Conservation (phyloP, 495 filamentous ascomycete genomes). For the Tuber melanosporum region DNA sequence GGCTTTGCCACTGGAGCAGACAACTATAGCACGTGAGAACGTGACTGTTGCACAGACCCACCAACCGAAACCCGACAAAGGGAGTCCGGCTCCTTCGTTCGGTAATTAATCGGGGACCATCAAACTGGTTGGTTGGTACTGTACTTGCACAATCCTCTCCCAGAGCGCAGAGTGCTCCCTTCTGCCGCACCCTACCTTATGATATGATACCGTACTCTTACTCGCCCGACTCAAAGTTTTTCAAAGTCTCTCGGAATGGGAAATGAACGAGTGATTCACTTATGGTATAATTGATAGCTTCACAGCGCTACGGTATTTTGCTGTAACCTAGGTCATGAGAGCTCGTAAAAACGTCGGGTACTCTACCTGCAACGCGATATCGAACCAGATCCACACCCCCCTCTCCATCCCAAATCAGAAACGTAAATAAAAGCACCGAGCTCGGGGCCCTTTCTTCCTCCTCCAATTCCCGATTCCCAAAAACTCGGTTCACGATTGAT, state of each 20-base stretch:
- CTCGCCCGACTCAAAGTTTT: no score
- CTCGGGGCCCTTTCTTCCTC: background rate
- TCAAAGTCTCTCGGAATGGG: no score
- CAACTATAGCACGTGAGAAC: background rate
- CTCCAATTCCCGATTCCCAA: background rate
- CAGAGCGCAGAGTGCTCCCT: no score
- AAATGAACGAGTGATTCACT: background rate
- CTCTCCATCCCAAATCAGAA: background rate
- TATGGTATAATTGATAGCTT: no score
- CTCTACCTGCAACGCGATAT: background rate
- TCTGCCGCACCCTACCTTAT: background rate
- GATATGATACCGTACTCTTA: background rate
- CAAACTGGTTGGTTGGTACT: background rate
- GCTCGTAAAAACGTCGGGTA: no score
- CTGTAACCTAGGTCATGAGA: no score
- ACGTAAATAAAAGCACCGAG: background rate
- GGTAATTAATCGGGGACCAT: background rate
- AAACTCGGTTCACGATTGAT: constrained; percentile 2
- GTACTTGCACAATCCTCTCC: background rate
- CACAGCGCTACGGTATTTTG: no score
- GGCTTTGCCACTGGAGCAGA: background rate
- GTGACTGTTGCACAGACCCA: background rate
- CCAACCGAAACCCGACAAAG: background rate
- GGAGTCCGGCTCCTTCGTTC: background rate
- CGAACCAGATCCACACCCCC: background rate